Evolutionary conservation across 495 filamentous ascomycete genomes (phyloP), one percentile per base, ranked within the genome.

Genomic region (Neurospora sp.): DNA sequence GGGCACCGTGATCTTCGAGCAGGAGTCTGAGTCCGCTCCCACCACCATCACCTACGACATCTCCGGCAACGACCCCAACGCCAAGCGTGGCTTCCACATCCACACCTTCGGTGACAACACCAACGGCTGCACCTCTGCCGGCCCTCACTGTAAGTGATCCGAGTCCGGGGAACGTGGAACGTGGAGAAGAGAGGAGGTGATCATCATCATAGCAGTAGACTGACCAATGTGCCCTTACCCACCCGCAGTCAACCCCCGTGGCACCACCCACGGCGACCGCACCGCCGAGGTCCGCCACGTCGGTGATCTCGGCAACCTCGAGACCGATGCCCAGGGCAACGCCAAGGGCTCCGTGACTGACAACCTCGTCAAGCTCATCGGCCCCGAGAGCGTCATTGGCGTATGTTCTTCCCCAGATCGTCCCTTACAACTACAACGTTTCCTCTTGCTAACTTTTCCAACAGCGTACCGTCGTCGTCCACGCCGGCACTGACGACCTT

Each of bases 21-120:
- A 98, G 87, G 86, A 87, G 73, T 88, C 86, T 84, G 96, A 97
- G 88, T 88, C 83, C 79, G 80, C 87, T 78, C 88, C 90, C 72
- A 98, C 96, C 79, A 97, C 88, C 82, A 87, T 98, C 85, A 88
- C 91, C 77, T 98, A 92, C 89, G 89, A 98, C 85, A 95, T 98
- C 85, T 89, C 88, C 76, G 94, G 94, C 87, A 85, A 97, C 85
- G 94, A 98, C 81, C 80, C 94, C 85, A 98, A 96, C 79, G 95
- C 96, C 79, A 89, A 95, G 90, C 94, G 96, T 86, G 96, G 92
- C 84, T 91, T 97, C 88, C 96, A 98, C 88, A 91, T 98, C 80
- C 96, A 98, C 87, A 92, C 96, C 85, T 99, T 97, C 80, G 96
- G 96, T 83, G 96, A 98, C 89, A 98, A 98, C 89, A 98, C 96